Percentiles rank a stretch among this genome's conserved stretches.
Conservation (phyloP, 768 basidiomycete genomes). For the Agrocybe praecox region DNA sequence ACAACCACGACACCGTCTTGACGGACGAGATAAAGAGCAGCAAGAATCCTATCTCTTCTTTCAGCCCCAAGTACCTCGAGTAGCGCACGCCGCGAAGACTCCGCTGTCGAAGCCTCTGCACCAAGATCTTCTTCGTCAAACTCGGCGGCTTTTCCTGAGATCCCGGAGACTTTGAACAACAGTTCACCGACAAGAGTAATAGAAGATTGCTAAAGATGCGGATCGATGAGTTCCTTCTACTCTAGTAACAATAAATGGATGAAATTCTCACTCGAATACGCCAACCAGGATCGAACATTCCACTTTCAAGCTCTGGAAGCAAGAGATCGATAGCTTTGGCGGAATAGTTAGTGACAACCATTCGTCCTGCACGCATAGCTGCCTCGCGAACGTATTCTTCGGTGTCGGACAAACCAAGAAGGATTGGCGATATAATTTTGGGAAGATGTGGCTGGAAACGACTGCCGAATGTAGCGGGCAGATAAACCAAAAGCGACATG, state of each 20-base stretch:
- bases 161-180: constrained; percentile 95
- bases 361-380: constrained; percentile 97
- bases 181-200: constrained; percentile 95
- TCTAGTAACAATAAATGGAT: too few species aligned
- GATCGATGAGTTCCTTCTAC: constrained; percentile 11
- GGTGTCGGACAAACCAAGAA: constrained; percentile 87
- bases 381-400: constrained; percentile 97
- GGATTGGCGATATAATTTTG: constrained; percentile 91
- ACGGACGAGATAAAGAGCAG: constrained; percentile 88
- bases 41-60: constrained; percentile 87
- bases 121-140: constrained; percentile 71
- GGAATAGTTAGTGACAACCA: constrained; percentile 96
- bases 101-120: constrained; percentile 66
- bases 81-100: constrained; percentile 83
- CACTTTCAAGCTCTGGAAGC: constrained; percentile 89
- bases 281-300: constrained; percentile 96
- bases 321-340: constrained; percentile 90
- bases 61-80: constrained; percentile 87
- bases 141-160: constrained; percentile 84
- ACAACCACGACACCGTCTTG: constrained; percentile 92
- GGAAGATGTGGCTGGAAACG: constrained; percentile 96
- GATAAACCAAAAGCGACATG: constrained; percentile 94
- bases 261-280: constrained; percentile 90
- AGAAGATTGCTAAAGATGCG: constrained; percentile 75
- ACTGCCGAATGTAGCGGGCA: constrained; percentile 95